A percentile compares a stretch with the other conserved stretches of the same genome.
Evolutionary conservation across 1,284 basidiomycete species (phyloP).

Genomic region (Taiwanofungus camphoratus): DNA sequence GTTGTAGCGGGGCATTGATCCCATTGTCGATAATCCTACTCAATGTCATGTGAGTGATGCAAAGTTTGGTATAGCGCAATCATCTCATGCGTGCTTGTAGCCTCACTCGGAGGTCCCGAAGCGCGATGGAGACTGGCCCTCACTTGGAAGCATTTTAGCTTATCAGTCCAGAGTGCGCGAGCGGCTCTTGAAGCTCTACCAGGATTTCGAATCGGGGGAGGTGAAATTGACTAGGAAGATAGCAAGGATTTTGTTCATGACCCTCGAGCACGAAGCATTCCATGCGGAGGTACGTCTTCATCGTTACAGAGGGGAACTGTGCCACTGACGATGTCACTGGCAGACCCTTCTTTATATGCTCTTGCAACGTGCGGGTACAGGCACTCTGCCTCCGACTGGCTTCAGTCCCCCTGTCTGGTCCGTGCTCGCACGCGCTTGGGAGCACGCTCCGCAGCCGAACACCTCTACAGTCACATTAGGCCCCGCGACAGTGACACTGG

Average conservation of each 20-base stretch:
- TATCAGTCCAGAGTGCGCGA: constrained; percentile 75
- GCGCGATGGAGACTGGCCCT: constrained; percentile 83
- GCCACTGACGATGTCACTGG: neutral
- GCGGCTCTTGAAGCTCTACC: constrained; percentile 71
- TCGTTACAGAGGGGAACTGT: neutral
- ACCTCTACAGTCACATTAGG: constrained; percentile 51
- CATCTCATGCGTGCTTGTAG: constrained; percentile 34
- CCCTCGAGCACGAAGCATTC: constrained; percentile 82
- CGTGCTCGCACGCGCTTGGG: constrained; percentile 64
- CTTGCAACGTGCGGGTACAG: constrained; percentile 69
- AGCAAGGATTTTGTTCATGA: constrained; percentile 84
- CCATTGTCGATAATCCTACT: constrained; percentile 84
- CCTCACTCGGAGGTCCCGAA: constrained; percentile 87
- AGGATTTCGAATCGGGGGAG: constrained; percentile 57
- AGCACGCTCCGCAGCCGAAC: constrained; percentile 38
- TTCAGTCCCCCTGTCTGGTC: constrained; percentile 77
- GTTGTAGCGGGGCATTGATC: constrained; percentile 88
- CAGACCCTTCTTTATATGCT: constrained; percentile 94
- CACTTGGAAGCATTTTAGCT: constrained; percentile 63
- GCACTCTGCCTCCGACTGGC: constrained; percentile 75
- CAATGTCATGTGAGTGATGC: constrained; percentile 66
- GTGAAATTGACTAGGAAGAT: constrained; percentile 57
- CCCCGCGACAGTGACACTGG: constrained; percentile 58
- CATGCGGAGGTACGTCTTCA: constrained; percentile 60
- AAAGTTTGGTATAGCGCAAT: constrained; percentile 6